Conservation (phyloP, 1,284 basidiomycete genomes). For the Ganoderma lingzhi region DNA sequence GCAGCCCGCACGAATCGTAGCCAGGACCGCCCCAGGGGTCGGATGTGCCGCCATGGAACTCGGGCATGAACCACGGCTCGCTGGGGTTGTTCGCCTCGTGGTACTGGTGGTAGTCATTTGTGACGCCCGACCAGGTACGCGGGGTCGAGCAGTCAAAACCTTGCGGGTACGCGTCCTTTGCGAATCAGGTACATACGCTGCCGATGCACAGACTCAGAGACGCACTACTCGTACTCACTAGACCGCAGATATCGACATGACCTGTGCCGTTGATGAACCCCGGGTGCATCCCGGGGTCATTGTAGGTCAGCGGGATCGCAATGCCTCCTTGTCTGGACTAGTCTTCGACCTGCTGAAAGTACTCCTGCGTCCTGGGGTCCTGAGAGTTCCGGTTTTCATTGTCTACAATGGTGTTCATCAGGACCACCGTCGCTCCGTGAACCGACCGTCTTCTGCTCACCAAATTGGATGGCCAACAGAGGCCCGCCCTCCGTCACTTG, state of each 20-base stretch:
- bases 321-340: slow-evolving; percentile 64
- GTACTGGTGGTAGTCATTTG: slow-evolving; percentile 64
- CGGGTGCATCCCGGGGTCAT: slow-evolving; percentile 64
- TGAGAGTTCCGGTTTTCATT: slow-evolving; percentile 71
- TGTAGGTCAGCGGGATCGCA: slow-evolving; percentile 78
- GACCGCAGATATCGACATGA: slow-evolving; percentile 60
- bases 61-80: slow-evolving; percentile 73
- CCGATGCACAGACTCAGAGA: neutral
- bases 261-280: slow-evolving; percentile 79
- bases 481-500: slow-evolving; percentile 80
- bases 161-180: slow-evolving; percentile 73
- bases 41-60: slow-evolving; percentile 63
- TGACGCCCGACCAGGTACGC: slow-evolving; percentile 62
- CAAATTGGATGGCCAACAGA: slow-evolving; percentile 57
- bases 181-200: neutral
- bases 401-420: slow-evolving; percentile 49
- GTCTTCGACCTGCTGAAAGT: slow-evolving; percentile 70
- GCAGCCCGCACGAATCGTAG: slow-evolving; percentile 56
- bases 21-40: slow-evolving; percentile 80
- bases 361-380: slow-evolving; percentile 47
- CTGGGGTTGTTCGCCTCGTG: slow-evolving; percentile 64
- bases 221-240: slow-evolving; percentile 40
- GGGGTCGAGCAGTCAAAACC: slow-evolving; percentile 79
- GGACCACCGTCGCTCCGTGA: neutral
- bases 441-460: slow-evolving; percentile 40